These are phyloP conservation scores for Teunomyces funiuensis DNA, from an alignment of 805 yeast species.

Conservation along the genomic window DNA sequence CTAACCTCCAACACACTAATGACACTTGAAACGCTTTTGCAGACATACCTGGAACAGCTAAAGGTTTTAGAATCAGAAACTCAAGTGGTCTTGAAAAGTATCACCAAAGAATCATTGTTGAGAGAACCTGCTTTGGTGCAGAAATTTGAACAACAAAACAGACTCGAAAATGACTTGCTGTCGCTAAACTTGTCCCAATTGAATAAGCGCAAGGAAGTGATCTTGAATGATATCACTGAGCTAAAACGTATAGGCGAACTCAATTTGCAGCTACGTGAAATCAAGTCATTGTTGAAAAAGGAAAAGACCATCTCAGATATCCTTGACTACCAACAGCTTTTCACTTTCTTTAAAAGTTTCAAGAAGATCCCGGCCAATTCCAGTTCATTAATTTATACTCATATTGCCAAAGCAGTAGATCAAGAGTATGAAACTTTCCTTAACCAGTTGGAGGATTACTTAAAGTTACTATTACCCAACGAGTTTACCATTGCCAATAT, in stretches of 20 bases:
- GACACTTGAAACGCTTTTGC: conserved; percentile 6
- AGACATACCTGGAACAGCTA: background rate
- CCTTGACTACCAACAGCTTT: conserved; percentile 15
- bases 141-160: background rate
- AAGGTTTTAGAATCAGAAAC: background rate
- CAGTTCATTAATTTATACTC: conserved; percentile 5
- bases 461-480: conserved; percentile 21
- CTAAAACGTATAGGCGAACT: background rate
- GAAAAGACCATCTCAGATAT: conserved; percentile 10
- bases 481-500: conserved; percentile 12
- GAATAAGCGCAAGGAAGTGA: conserved; percentile 7
- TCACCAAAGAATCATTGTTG: background rate
- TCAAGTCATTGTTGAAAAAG: conserved; percentile 8
- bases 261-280: conserved; percentile 5
- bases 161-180: conserved; percentile 2
- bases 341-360: conserved; percentile 8
- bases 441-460: conserved; percentile 15
- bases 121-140: background rate
- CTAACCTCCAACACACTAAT: conserved; percentile 1
- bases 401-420: conserved; percentile 7
- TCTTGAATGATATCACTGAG: conserved; percentile 6
- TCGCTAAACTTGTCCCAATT: conserved; percentile 10
- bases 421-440: conserved; percentile 7
- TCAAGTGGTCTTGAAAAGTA: background rate
- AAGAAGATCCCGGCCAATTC: background rate